Conservation (phyloP, 2,329 filamentous ascomycete species). For the Hypoxylon rubiginosum region DNA sequence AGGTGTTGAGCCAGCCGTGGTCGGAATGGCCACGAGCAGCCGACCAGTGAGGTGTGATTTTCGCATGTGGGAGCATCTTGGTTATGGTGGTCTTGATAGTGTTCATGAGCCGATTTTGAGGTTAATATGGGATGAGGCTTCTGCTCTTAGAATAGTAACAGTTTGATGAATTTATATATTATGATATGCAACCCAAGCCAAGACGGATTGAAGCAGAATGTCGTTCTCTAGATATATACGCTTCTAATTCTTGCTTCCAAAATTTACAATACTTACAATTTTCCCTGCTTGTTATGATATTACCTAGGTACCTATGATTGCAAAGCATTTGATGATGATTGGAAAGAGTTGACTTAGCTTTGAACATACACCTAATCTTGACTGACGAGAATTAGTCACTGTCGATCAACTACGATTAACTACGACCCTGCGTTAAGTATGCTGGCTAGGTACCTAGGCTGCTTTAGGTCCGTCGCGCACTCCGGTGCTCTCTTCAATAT, state of each 20-base stretch:
- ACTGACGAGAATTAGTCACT: conserved; percentile 12
- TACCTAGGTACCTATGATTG: conserved; percentile 2
- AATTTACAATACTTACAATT: conserved; percentile 28
- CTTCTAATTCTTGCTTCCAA: conserved; percentile 20
- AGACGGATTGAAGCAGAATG: neutral
- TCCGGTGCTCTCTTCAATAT: conserved; percentile 13
- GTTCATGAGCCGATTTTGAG: conserved; percentile 49
- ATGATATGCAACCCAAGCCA: neutral
- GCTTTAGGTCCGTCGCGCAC: neutral
- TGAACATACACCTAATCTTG: conserved; percentile 4
- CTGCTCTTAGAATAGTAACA: neutral
- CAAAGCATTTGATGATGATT: conserved; percentile 36
- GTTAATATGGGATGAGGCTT: neutral
- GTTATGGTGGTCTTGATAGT: conserved; percentile 67
- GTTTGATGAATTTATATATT: neutral
- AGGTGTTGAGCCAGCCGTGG: conserved; percentile 89
- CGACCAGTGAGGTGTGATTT: conserved; percentile 81
- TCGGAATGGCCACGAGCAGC: conserved; percentile 79
- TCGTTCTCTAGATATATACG: conserved; percentile 52
- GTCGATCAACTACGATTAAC: conserved; percentile 9
- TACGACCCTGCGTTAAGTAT: too few species aligned
- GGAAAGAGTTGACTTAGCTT: conserved; percentile 35
- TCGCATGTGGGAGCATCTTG: conserved; percentile 74
- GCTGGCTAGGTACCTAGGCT: too few species aligned
- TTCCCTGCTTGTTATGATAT: neutral